A percentile compares a stretch with the other conserved stretches of the same genome.
Evolutionary conservation across 768 basidiomycete genomes (phyloP).

Genomic region (Naganishia friedmannii): DNA sequence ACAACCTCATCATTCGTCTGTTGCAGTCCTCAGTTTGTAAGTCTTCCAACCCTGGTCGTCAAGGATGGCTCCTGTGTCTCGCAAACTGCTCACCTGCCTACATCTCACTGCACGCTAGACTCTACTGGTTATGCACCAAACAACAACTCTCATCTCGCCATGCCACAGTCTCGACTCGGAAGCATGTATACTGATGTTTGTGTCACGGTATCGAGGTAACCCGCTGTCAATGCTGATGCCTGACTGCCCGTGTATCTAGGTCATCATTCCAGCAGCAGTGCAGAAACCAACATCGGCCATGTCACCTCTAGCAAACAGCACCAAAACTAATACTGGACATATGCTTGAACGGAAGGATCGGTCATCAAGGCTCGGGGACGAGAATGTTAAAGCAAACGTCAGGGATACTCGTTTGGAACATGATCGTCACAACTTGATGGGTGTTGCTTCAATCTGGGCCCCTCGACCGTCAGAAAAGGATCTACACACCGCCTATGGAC

Average conservation of each 20-base stretch:
- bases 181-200: slow-evolving; percentile 1
- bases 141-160: background rate
- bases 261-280: background rate
- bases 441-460: slow-evolving; percentile 20
- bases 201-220: background rate
- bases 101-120: background rate
- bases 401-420: slow-evolving; percentile 4
- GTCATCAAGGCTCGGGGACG: background rate
- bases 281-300: background rate
- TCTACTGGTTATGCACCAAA: background rate
- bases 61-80: too few relatives aligned
- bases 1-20: background rate
- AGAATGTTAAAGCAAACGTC: background rate
- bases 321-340: background rate
- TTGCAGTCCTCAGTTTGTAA: too few relatives aligned
- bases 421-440: slow-evolving; percentile 22
- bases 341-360: background rate
- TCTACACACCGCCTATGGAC: background rate
- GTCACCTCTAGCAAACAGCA: background rate
- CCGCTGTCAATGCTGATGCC: background rate
- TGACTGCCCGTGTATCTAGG: background rate
- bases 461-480: slow-evolving; percentile 20
- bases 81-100: background rate
- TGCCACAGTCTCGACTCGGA: background rate
- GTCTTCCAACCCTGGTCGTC: too few relatives aligned